phyloP scores from a whole-genome alignment of 345 rosid species.

The Iberis pinnata region DNA sequence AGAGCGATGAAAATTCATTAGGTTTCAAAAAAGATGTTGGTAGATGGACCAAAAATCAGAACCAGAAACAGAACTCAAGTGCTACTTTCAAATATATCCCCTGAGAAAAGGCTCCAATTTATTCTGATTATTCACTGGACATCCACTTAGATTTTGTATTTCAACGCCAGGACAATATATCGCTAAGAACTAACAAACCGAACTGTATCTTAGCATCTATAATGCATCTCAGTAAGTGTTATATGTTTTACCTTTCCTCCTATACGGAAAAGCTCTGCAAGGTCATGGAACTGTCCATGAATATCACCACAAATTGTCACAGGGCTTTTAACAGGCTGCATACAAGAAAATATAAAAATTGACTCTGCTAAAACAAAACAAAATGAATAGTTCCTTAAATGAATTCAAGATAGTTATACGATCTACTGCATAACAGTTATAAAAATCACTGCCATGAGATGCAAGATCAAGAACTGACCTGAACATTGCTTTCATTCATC shows the following conservation, averaged over 20 bases:
- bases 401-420: constrained; percentile 2
- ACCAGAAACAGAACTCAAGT: neutral
- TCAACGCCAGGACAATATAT: neutral
- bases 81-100: constrained; percentile 7
- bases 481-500: constrained; percentile 98
- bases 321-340: constrained; percentile 95
- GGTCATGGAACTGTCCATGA: constrained; percentile 99
- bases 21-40: neutral
- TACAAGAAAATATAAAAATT: neutral
- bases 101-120: neutral
- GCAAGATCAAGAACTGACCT: constrained; percentile 45
- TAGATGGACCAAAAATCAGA: constrained; percentile 1
- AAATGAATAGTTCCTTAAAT: neutral
- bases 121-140: neutral
- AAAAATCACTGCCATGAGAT: neutral
- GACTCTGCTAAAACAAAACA: constrained; percentile 13
- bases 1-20: constrained; percentile 15
- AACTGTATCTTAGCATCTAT: neutral
- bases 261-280: constrained; percentile 95
- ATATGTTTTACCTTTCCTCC: constrained; percentile 71
- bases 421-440: neutral
- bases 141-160: neutral
- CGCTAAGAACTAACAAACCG: constrained; percentile 7
- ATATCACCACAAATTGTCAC: constrained; percentile 99
- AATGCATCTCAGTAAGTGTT: neutral